phyloP scores from a whole-genome alignment of 2,329 filamentous ascomycete genomes.

The Aciculosporium take region DNA sequence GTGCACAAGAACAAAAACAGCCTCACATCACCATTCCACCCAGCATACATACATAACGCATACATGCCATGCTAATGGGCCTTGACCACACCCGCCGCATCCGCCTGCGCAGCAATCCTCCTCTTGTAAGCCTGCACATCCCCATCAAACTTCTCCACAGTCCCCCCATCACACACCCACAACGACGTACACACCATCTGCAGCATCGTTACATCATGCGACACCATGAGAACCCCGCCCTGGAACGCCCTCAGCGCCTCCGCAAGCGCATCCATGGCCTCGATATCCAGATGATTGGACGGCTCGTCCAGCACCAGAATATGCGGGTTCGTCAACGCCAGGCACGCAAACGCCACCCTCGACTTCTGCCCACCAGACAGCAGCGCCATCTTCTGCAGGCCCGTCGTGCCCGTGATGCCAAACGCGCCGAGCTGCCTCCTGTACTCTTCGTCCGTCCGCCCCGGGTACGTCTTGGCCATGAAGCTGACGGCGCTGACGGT shows the following conservation, averaged over 20 bases:
- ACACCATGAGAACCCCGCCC: conserved; percentile 95
- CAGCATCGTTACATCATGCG: conserved; percentile 97
- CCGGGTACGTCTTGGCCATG: conserved; percentile 86
- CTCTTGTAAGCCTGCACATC: conserved; percentile 97
- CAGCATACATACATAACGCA: no score
- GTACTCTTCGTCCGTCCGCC: conserved; percentile 91
- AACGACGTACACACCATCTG: conserved; percentile 88
- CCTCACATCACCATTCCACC: no score
- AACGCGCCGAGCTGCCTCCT: conserved; percentile 85
- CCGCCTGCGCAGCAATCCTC: conserved; percentile 78
- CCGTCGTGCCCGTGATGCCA: conserved; percentile 84
- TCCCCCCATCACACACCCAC: conserved; percentile 93
- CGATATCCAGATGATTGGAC: conserved; percentile 96
- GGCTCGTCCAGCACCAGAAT: conserved; percentile 97
- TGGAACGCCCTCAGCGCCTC: conserved; percentile 74
- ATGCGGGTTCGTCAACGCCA: conserved; percentile 86
- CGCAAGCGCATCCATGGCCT: conserved; percentile 92
- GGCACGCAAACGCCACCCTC: conserved; percentile 92
- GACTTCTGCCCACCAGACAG: conserved; percentile 97
- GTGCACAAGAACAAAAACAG: no score
- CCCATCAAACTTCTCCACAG: conserved; percentile 89
- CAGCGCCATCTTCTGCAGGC: conserved; percentile 87
- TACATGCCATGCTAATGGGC: conserved; percentile 36
- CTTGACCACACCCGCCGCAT: conserved; percentile 73
- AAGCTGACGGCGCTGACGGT: conserved; percentile 82